phyloP scores from a whole-genome alignment of 805 yeast genomes.

The Scheffersomyces amazonensis region DNA sequence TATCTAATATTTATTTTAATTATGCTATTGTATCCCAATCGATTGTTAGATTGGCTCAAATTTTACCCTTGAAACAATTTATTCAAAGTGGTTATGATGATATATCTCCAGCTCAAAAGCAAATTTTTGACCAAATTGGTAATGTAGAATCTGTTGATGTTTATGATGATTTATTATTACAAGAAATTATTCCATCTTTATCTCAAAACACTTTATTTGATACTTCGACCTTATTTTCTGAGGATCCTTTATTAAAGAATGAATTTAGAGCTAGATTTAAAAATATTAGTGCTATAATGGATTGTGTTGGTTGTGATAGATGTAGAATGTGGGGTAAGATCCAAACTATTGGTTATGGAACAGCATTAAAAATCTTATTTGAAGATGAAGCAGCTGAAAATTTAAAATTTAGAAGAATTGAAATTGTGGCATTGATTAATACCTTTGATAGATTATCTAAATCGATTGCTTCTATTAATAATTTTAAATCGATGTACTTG shows the following conservation, averaged over 20 bases:
- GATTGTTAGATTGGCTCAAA: conserved; percentile 52
- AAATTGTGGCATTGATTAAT: conserved; percentile 85
- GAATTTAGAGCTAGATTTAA: conserved; percentile 85
- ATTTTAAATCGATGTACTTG: conserved; percentile 59
- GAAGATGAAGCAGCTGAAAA: conserved; percentile 60
- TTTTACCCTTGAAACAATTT: conserved; percentile 25
- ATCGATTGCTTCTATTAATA: conserved; percentile 70
- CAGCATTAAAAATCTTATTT: conserved; percentile 86
- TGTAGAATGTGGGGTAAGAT: conserved; percentile 98
- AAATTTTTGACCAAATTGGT: conserved; percentile 33
- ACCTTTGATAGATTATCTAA: conserved; percentile 91
- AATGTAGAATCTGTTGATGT: conserved; percentile 33
- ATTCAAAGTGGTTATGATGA: conserved; percentile 21
- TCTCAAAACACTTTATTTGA: conserved; percentile 42
- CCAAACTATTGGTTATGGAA: conserved; percentile 96
- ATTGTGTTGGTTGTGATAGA: conserved; percentile 97
- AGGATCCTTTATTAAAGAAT: conserved; percentile 60
- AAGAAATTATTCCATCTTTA: conserved; percentile 38
- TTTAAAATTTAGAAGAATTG: conserved; percentile 68
- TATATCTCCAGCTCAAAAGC: conserved; percentile 8
- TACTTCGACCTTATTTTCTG: conserved; percentile 40
- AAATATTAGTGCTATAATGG: conserved; percentile 92
- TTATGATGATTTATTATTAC: conserved; percentile 21
- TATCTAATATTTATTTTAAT: conserved; percentile 87
- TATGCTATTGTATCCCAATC: conserved; percentile 86